A percentile compares a stretch with the other conserved stretches of the same genome.
These are phyloP conservation scores for Cyberlindnera japonica DNA, from an alignment of 805 yeast genomes.

Conservation along the genomic window DNA sequence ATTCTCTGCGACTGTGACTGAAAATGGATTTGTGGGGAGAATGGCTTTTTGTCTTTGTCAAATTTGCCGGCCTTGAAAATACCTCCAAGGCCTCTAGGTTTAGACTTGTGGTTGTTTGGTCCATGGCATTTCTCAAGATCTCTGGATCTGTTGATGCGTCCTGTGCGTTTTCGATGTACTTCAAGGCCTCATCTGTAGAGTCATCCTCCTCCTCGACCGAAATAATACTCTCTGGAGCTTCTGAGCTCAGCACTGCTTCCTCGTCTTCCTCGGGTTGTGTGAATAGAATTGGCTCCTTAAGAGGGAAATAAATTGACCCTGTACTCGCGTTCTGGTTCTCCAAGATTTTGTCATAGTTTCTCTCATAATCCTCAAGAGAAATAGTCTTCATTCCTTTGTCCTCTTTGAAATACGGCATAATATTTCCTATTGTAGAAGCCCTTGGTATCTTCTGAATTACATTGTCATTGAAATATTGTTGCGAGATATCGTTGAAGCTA, in stretches of 20 bases:
- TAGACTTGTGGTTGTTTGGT: conserved; percentile 19
- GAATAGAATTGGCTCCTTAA: conserved; percentile 1
- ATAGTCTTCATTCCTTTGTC: conserved; percentile 18
- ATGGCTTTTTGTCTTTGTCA: conserved; percentile 12
- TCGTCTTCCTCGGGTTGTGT: conserved; percentile 6
- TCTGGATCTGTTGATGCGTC: conserved; percentile 6
- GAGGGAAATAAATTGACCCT: neutral
- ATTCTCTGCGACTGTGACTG: conserved; percentile 19
- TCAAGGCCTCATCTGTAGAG: conserved; percentile 26
- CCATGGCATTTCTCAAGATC: conserved; percentile 17
- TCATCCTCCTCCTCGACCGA: conserved; percentile 6
- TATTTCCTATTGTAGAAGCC: conserved; percentile 14
- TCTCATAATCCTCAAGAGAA: conserved; percentile 23
- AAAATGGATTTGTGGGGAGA: conserved; percentile 29
- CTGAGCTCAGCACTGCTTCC: neutral
- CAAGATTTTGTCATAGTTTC: conserved; percentile 12
- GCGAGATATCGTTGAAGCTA: conserved; percentile 12
- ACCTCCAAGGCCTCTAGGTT: conserved; percentile 15
- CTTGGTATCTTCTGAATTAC: conserved; percentile 25
- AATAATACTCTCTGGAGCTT: neutral
- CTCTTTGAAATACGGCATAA: conserved; percentile 16
- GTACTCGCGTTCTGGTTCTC: neutral
- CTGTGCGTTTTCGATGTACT: conserved; percentile 18
- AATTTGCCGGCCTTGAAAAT: conserved; percentile 2
- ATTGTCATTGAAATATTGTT: conserved; percentile 8